Percentiles rank a stretch among this genome's conserved stretches.
Conservation (phyloP, 139 green algal genomes). For the Haematococcus lacustris region DNA sequence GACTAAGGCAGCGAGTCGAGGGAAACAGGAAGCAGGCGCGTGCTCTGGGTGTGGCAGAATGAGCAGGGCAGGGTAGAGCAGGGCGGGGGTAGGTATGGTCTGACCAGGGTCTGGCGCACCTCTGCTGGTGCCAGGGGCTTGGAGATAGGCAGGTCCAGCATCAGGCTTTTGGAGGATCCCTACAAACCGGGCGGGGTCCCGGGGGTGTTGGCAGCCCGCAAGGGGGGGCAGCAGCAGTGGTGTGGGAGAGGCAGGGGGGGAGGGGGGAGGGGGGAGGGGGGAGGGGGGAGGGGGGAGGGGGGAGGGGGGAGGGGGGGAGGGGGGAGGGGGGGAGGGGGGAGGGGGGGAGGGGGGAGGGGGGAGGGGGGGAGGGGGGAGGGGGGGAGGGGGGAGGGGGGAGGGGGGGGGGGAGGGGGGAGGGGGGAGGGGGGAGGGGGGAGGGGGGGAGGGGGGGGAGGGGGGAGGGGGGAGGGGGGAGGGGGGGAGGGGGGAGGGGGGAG, state of each 20-base stretch:
- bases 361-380: neutral
- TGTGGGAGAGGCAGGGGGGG: neutral
- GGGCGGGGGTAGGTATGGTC: too few species aligned
- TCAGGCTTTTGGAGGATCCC: slow-evolving; percentile 56
- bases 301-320: neutral
- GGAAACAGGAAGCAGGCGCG: too few species aligned
- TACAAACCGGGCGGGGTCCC: too few species aligned
- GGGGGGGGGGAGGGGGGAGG: neutral
- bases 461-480: neutral
- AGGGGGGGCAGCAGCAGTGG: neutral
- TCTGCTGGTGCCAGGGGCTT: slow-evolving; percentile 33
- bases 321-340: neutral
- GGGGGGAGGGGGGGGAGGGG: neutral
- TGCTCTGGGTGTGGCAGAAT: too few species aligned
- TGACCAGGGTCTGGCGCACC: too few species aligned
- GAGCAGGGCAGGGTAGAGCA: too few species aligned
- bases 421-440: neutral
- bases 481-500: neutral
- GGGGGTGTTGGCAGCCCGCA: slow-evolving; percentile 35
- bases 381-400: neutral
- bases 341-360: too few species aligned
- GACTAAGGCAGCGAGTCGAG: too few species aligned
- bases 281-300: neutral
- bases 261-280: neutral
- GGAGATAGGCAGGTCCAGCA: slow-evolving; percentile 68